Conservation (phyloP, 768 basidiomycete genomes). For the Kwoniella heveanensis region DNA sequence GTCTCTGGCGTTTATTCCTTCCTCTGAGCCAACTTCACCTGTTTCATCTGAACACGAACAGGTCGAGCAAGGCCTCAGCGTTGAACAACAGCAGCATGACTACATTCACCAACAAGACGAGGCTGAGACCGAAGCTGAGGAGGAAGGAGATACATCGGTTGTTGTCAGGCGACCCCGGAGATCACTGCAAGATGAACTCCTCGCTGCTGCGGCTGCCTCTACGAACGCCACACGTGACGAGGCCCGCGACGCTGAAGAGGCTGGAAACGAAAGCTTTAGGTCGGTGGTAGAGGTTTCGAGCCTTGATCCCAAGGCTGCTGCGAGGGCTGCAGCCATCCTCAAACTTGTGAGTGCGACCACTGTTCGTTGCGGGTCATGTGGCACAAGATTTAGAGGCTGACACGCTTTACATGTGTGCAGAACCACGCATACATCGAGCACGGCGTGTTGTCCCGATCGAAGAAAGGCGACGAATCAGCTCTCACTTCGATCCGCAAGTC, state of each 20-base stretch:
- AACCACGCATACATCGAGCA: constrained; percentile 85
- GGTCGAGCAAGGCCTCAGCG: background rate
- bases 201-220: constrained; percentile 1
- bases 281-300: constrained; percentile 82
- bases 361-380: too few species aligned
- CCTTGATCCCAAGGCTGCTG: constrained; percentile 80
- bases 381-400: too few species aligned
- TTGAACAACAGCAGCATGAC: background rate
- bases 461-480: constrained; percentile 4
- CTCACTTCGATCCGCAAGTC: background rate
- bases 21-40: background rate
- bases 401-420: too few species aligned
- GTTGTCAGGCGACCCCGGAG: constrained; percentile 14
- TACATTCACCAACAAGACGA: background rate
- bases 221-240: background rate
- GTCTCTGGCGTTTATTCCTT: constrained; percentile 17
- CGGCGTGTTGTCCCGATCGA: constrained; percentile 48
- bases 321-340: constrained; percentile 87
- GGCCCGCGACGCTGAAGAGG: constrained; percentile 22
- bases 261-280: constrained; percentile 39
- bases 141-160: constrained; percentile 7
- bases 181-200: constrained; percentile 18
- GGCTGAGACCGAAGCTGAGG: background rate
- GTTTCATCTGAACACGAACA: background rate
- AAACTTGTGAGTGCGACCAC: constrained; percentile 70